Evolutionary conservation across 2,329 filamentous ascomycete species (phyloP).

Genomic region (Pseudocercospora macadamiae): DNA sequence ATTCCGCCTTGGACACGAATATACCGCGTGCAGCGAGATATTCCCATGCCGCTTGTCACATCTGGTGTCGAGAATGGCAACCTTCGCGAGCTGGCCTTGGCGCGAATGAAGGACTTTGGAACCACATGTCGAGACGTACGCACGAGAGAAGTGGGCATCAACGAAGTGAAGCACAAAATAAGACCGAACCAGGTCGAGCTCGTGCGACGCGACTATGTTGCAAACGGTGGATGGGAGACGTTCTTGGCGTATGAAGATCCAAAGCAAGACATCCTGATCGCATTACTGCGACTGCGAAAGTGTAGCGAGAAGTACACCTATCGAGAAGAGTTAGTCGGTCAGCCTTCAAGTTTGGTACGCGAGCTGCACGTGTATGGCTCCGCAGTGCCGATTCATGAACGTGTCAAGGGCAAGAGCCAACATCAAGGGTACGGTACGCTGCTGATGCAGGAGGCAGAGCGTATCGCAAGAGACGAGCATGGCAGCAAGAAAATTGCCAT

Average conservation of each 20-base stretch:
- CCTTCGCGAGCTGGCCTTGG: slow-evolving; percentile 85
- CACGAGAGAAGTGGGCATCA: slow-evolving; percentile 95
- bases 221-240: slow-evolving; percentile 97
- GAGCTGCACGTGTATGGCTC: slow-evolving; percentile 97
- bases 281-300: slow-evolving; percentile 82
- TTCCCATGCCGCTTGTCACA: slow-evolving; percentile 99
- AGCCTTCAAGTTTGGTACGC: slow-evolving; percentile 88
- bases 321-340: slow-evolving; percentile 79
- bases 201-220: slow-evolving; percentile 87
- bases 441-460: slow-evolving; percentile 96
- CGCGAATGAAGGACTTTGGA: slow-evolving; percentile 99
- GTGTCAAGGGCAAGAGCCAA: slow-evolving; percentile 95
- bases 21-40: slow-evolving; percentile 97
- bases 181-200: slow-evolving; percentile 94
- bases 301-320: slow-evolving; percentile 92
- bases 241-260: slow-evolving; percentile 98
- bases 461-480: slow-evolving; percentile 92
- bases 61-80: slow-evolving; percentile 98
- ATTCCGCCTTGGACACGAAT: slow-evolving; percentile 98
- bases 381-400: slow-evolving; percentile 93
- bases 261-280: slow-evolving; percentile 97
- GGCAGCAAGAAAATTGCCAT: slow-evolving; percentile 93
- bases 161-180: slow-evolving; percentile 99
- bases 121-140: slow-evolving; percentile 95
- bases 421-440: slow-evolving; percentile 96